Conservation (phyloP, 2,329 filamentous ascomycete genomes). For the Dactylellina parvicollis region DNA sequence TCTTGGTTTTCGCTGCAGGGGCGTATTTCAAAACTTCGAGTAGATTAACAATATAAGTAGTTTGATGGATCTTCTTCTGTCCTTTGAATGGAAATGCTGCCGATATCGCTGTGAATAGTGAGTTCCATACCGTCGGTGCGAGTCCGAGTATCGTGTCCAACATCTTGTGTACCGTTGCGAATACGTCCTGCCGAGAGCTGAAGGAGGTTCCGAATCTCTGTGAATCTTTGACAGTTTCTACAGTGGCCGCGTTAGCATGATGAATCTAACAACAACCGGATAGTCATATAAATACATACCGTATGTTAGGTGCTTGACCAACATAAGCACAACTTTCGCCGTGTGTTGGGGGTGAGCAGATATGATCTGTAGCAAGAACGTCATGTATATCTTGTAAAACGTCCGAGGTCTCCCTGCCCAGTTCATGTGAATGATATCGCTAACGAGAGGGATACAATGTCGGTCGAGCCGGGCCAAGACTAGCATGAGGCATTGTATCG, state of each 20-base stretch:
- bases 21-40: conserved; percentile 80
- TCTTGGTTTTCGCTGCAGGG: conserved; percentile 78
- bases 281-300: conserved; percentile 61
- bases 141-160: conserved; percentile 80
- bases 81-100: conserved; percentile 78
- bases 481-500: conserved; percentile 70
- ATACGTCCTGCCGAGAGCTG: conserved; percentile 73
- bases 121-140: conserved; percentile 80
- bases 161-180: conserved; percentile 77
- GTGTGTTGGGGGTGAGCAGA: conserved; percentile 85
- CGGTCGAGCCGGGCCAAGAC: conserved; percentile 71
- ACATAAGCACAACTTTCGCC: conserved; percentile 77
- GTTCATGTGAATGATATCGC: conserved; percentile 69
- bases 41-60: conserved; percentile 88
- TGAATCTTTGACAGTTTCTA: conserved; percentile 63
- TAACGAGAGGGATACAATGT: conserved; percentile 70
- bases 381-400: conserved; percentile 74
- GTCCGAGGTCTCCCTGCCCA: conserved; percentile 73
- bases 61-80: conserved; percentile 79
- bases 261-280: conserved; percentile 62
- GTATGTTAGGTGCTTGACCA: conserved; percentile 79
- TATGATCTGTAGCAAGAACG: conserved; percentile 76
- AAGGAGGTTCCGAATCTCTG: conserved; percentile 67
- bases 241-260: conserved; percentile 60
- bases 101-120: conserved; percentile 66